These are phyloP conservation scores for Paspalum vaginatum DNA, from an alignment of 176 grass and related monocot genomes.

Conservation along the genomic window DNA sequence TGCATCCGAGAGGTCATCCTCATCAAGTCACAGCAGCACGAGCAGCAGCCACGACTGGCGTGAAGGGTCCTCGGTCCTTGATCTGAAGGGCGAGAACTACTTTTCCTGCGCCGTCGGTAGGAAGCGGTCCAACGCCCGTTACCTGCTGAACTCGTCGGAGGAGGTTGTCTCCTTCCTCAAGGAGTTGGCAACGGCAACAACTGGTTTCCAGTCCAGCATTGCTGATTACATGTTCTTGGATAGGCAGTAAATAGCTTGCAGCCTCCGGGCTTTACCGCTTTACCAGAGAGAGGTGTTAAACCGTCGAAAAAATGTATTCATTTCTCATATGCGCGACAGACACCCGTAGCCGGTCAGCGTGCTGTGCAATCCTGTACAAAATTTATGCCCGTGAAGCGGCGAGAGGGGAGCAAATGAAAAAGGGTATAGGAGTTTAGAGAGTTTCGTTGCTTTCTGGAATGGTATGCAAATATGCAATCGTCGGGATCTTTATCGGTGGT, in stretches of 20 bases:
- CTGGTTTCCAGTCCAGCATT: constrained; percentile 21
- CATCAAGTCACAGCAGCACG: constrained; percentile 46
- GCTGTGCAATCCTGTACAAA: constrained; percentile 52
- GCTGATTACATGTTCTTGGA: constrained; percentile 58
- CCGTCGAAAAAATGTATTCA: background rate
- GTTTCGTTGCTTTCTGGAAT: background rate
- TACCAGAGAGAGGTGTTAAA: constrained; percentile 12
- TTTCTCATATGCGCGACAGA: constrained; percentile 37
- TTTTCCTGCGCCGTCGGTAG: constrained; percentile 95
- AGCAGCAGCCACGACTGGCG: constrained; percentile 71
- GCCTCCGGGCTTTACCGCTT: constrained; percentile 19
- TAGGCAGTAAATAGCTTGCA: constrained; percentile 43
- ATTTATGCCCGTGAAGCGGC: constrained; percentile 38
- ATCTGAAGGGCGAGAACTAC: constrained; percentile 97
- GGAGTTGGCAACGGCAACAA: constrained; percentile 58
- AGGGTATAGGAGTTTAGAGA: constrained; percentile 20
- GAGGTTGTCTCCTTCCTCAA: constrained; percentile 86
- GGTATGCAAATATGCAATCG: background rate
- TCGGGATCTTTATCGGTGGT: background rate
- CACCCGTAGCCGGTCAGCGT: constrained; percentile 35
- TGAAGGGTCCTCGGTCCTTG: constrained; percentile 90
- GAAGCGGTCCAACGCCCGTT: constrained; percentile 87
- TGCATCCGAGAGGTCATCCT: constrained; percentile 51
- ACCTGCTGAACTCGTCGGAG: constrained; percentile 81
- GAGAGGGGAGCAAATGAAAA: constrained; percentile 42